Evolutionary conservation across 164 flowering plant genomes (phyloP).

Genomic region (Nymphaea colorata): DNA sequence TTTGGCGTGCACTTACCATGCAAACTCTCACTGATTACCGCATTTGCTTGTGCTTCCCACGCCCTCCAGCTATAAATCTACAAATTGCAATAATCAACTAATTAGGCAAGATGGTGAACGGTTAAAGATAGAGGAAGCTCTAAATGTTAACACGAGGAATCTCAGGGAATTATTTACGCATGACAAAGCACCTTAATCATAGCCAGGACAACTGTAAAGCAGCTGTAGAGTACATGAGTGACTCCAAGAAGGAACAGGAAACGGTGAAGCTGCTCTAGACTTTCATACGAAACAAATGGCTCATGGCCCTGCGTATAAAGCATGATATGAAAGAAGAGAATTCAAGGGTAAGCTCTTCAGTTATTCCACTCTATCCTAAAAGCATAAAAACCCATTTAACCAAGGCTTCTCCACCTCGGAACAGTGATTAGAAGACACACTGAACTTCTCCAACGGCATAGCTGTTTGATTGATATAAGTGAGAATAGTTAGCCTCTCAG

Average conservation of each 20-base stretch:
- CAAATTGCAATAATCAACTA: slow-evolving; percentile 5
- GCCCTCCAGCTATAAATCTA: slow-evolving; percentile 96
- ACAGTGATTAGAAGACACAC: slow-evolving; percentile 28
- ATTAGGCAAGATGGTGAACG: neutral
- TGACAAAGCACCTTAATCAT: slow-evolving; percentile 60
- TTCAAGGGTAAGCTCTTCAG: too few relatives aligned
- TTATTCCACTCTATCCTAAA: too few relatives aligned
- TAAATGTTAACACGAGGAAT: neutral
- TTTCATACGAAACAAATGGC: slow-evolving; percentile 83
- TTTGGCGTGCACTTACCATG: slow-evolving; percentile 31
- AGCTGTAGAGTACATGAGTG: slow-evolving; percentile 84
- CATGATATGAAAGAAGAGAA: neutral
- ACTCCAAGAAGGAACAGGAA: slow-evolving; percentile 86
- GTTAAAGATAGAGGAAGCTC: too few relatives aligned
- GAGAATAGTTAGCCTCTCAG: slow-evolving; percentile 1
- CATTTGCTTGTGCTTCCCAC: slow-evolving; percentile 61
- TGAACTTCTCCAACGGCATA: neutral
- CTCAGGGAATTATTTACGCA: neutral
- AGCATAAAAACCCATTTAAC: neutral
- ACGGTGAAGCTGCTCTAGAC: slow-evolving; percentile 89
- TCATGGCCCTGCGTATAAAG: slow-evolving; percentile 60
- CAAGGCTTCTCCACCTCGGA: slow-evolving; percentile 38
- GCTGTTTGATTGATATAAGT: neutral
- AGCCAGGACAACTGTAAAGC: slow-evolving; percentile 57
- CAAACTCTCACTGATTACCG: slow-evolving; percentile 24